Conservation (phyloP, 2,329 filamentous ascomycete species). For the Lachnellula hyalina region DNA sequence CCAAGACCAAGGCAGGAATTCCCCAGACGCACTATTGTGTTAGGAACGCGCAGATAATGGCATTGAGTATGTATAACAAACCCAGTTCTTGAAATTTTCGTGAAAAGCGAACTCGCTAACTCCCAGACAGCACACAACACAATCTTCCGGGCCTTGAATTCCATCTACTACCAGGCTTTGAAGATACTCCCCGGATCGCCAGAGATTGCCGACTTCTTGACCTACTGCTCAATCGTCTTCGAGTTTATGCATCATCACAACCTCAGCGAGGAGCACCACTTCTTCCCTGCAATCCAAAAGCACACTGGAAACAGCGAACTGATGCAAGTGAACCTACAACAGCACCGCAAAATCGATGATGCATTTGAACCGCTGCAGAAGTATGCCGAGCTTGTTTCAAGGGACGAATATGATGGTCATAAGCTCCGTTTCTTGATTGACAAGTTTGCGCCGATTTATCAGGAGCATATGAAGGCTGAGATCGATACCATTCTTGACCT, state of each 20-base stretch:
- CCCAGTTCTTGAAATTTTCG: neutral
- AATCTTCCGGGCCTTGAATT: conserved; percentile 31
- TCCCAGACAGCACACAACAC: conserved; percentile 22
- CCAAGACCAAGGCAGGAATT: conserved; percentile 6
- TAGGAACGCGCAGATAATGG: conserved; percentile 25
- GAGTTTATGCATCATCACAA: conserved; percentile 34
- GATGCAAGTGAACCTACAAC: conserved; percentile 32
- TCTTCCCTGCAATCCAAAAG: conserved; percentile 34
- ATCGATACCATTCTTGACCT: conserved; percentile 26
- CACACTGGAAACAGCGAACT: conserved; percentile 26
- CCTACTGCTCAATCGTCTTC: conserved; percentile 30
- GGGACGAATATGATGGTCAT: conserved; percentile 22
- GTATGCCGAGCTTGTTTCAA: conserved; percentile 24
- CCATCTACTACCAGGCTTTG: conserved; percentile 32
- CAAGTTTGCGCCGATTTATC: conserved; percentile 20
- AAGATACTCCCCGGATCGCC: conserved; percentile 20
- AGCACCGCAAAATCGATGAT: conserved; percentile 32
- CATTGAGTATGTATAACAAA: conserved; percentile 10
- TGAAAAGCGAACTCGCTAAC: neutral
- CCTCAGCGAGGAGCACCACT: conserved; percentile 30
- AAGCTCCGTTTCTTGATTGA: conserved; percentile 24
- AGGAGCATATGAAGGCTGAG: conserved; percentile 29
- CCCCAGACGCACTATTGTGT: conserved; percentile 17
- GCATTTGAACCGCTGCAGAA: conserved; percentile 26
- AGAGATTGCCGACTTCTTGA: conserved; percentile 30